A percentile compares a stretch with the other conserved stretches of the same genome.
phyloP scores from a whole-genome alignment of 2,329 filamentous ascomycete genomes.

The Ophiostoma triangulosporum region DNA sequence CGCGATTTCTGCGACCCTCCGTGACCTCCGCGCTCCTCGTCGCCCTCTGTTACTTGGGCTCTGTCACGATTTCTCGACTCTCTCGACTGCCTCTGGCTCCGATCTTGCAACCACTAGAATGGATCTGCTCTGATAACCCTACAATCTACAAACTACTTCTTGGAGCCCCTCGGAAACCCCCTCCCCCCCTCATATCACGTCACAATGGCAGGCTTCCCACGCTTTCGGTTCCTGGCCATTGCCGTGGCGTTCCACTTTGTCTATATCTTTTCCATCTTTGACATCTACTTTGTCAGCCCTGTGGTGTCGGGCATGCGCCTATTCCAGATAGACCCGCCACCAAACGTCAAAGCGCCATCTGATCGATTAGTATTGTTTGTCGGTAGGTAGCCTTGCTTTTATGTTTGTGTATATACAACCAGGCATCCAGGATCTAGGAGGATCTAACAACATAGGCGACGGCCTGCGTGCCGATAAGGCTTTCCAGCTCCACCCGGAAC shows the following conservation, averaged over 20 bases:
- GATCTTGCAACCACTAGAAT: background rate
- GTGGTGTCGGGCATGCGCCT: conserved; percentile 92
- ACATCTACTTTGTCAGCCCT: conserved; percentile 96
- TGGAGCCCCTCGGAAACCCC: background rate
- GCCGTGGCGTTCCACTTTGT: conserved; percentile 86
- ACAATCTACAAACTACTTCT: background rate
- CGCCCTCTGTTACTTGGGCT: background rate
- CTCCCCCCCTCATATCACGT: background rate
- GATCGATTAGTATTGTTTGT: conserved; percentile 88
- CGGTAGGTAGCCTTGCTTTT: too few species aligned
- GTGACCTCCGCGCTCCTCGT: background rate
- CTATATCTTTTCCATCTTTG: conserved; percentile 93
- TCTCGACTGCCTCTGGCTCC: background rate
- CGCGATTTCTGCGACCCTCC: too few species aligned
- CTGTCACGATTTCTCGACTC: background rate
- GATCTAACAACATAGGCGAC: conserved; percentile 43
- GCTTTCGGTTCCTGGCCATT: conserved; percentile 73
- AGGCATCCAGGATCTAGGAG: too few species aligned
- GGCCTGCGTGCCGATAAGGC: conserved; percentile 95
- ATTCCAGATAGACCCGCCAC: conserved; percentile 53
- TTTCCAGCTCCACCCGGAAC: conserved; percentile 85
- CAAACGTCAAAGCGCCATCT: conserved; percentile 56
- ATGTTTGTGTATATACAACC: too few species aligned
- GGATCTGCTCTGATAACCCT: background rate
- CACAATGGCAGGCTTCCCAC: conserved; percentile 42